These are phyloP conservation scores for Didymella segeticola DNA, from an alignment of 2,329 filamentous ascomycete genomes.

Conservation along the genomic window DNA sequence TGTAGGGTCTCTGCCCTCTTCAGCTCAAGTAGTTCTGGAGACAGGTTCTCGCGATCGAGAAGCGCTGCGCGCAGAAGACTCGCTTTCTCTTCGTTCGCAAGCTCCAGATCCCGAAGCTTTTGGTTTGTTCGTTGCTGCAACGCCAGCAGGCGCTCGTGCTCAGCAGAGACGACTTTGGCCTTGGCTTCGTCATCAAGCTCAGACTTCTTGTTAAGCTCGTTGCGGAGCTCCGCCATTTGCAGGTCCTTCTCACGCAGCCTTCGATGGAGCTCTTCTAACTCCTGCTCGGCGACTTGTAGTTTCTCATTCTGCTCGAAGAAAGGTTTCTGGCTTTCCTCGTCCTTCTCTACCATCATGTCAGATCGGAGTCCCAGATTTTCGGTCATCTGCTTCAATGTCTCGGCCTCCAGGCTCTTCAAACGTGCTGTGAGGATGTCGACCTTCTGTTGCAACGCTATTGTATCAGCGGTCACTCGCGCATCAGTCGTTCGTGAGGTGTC, in stretches of 20 bases:
- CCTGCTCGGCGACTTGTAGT: slow-evolving; percentile 43
- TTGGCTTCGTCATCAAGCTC: slow-evolving; percentile 41
- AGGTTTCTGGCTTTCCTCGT: slow-evolving; percentile 46
- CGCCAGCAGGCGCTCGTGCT: slow-evolving; percentile 45
- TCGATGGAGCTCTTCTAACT: slow-evolving; percentile 45
- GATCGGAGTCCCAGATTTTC: slow-evolving; percentile 49
- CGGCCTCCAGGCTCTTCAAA: slow-evolving; percentile 47
- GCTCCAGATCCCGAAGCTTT: slow-evolving; percentile 43
- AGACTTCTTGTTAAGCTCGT: slow-evolving; percentile 46
- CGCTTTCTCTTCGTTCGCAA: slow-evolving; percentile 45
- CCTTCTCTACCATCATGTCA: slow-evolving; percentile 45
- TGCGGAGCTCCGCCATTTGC: slow-evolving; percentile 45
- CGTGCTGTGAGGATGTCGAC: slow-evolving; percentile 48
- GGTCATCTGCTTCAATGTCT: slow-evolving; percentile 52
- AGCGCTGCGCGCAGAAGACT: slow-evolving; percentile 43
- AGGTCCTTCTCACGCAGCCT: slow-evolving; percentile 45
- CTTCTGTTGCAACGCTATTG: slow-evolving; percentile 49
- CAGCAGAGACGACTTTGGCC: slow-evolving; percentile 38
- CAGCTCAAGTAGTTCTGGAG: slow-evolving; percentile 42
- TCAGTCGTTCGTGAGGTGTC: slow-evolving; percentile 29
- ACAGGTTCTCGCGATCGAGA: slow-evolving; percentile 42
- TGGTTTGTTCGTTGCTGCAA: slow-evolving; percentile 46
- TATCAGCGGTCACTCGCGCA: slow-evolving; percentile 38
- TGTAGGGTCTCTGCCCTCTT: slow-evolving; percentile 42
- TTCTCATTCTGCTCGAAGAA: slow-evolving; percentile 50